Percentiles rank a stretch among this genome's conserved stretches.
phyloP scores from a whole-genome alignment of 306 rosid species.

The Lathyrus oleraceus region DNA sequence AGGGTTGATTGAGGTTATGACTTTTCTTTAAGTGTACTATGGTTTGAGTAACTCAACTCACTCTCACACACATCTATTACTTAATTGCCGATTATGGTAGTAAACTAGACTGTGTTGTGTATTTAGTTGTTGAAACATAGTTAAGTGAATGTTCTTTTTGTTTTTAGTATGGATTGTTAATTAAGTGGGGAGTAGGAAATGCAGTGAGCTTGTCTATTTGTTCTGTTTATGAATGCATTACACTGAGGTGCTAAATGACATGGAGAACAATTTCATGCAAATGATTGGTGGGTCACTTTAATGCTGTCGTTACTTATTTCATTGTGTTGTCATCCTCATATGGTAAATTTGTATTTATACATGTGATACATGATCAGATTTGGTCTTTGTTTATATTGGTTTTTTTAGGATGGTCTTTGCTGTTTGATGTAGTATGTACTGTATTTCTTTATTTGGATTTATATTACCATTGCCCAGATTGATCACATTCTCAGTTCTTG shows the following conservation, averaged over 20 bases:
- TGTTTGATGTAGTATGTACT: conserved; percentile 28
- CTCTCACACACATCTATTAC: neutral
- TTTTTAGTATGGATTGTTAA: neutral
- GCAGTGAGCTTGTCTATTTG: conserved; percentile 8
- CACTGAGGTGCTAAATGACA: neutral
- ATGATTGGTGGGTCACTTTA: conserved; percentile 21
- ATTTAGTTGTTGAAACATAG: neutral
- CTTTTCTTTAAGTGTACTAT: neutral
- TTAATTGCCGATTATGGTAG: neutral
- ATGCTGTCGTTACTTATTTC: neutral
- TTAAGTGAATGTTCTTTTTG: conserved; percentile 8
- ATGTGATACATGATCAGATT: neutral
- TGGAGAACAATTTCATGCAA: conserved; percentile 3
- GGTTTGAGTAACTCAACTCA: conserved; percentile 6
- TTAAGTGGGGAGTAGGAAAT: neutral
- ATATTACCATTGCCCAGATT: neutral
- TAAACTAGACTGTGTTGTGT: neutral
- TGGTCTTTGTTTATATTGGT: conserved; percentile 20
- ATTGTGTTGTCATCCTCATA: neutral
- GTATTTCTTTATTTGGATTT: neutral
- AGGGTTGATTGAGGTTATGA: neutral
- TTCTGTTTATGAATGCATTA: neutral
- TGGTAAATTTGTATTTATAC: neutral
- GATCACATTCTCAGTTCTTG: neutral
- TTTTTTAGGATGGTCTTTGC: neutral